Evolutionary conservation across 2,329 filamentous ascomycete species (phyloP).

Genomic region (Penicillium fuscoglaucum): DNA sequence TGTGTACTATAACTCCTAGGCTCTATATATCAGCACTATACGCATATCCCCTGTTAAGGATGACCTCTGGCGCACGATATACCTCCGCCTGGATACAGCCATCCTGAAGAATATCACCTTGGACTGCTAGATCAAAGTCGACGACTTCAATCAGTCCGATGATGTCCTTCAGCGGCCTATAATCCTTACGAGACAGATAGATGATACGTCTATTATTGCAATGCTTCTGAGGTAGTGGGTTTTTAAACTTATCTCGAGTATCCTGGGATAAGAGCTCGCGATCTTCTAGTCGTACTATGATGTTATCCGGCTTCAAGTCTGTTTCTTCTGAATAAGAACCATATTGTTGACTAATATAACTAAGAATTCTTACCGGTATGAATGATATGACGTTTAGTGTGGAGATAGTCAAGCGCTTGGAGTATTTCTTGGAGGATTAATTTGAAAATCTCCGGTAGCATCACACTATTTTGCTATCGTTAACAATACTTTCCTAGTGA

Average conservation of each 20-base stretch:
- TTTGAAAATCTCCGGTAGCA: constrained; percentile 35
- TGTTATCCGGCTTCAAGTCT: constrained; percentile 48
- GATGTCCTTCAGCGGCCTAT: constrained; percentile 23
- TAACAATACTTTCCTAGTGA: constrained; percentile 29
- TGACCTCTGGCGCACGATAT: constrained; percentile 41
- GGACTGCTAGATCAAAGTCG: constrained; percentile 38
- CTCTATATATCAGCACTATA: constrained; percentile 44
- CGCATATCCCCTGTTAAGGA: constrained; percentile 38
- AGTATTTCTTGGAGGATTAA: constrained; percentile 40
- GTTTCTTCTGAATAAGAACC: constrained; percentile 6
- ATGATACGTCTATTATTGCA: constrained; percentile 32
- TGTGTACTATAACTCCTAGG: constrained; percentile 36
- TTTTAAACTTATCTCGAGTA: constrained; percentile 30
- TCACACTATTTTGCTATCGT: constrained; percentile 26
- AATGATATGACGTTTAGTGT: constrained; percentile 45
- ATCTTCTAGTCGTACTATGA: constrained; percentile 38
- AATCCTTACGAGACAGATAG: constrained; percentile 37
- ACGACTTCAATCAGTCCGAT: constrained; percentile 32
- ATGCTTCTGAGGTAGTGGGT: constrained; percentile 34
- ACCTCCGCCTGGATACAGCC: constrained; percentile 47
- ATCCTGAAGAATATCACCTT: constrained; percentile 38
- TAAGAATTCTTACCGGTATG: constrained; percentile 40
- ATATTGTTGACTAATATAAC: constrained; percentile 3
- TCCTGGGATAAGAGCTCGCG: constrained; percentile 21
- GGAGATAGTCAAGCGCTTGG: constrained; percentile 45